Conservation (phyloP, 1,284 basidiomycete species). For the Ceratobasidium sp. region DNA sequence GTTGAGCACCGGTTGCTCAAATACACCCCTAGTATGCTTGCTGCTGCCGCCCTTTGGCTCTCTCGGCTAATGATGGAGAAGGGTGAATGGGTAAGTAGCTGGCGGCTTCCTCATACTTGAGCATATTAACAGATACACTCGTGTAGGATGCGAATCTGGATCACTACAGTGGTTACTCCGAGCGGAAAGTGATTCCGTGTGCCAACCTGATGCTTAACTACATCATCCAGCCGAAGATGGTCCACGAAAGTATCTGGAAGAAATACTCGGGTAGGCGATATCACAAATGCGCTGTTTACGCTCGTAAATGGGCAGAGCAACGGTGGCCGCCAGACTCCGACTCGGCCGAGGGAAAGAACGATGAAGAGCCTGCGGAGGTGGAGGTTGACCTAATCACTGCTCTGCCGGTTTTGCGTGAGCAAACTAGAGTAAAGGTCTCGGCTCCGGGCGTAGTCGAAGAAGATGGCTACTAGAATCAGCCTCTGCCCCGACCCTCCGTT, state of each 20-base stretch:
- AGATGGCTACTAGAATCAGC: not conserved
- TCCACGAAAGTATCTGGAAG: slow-evolving; percentile 81
- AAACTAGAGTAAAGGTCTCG: slow-evolving; percentile 1
- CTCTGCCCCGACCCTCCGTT: not conserved
- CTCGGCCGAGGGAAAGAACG: not conserved
- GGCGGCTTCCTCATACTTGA: not conserved
- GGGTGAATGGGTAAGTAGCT: slow-evolving; percentile 78
- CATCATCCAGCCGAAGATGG: slow-evolving; percentile 73
- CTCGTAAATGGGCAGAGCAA: slow-evolving; percentile 46
- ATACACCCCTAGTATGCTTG: slow-evolving; percentile 84
- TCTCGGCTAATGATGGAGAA: slow-evolving; percentile 84
- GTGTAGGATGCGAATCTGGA: slow-evolving; percentile 83
- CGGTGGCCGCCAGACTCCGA: slow-evolving; percentile 31
- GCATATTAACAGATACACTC: not conserved
- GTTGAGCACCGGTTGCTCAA: slow-evolving; percentile 88
- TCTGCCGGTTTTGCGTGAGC: slow-evolving; percentile 20
- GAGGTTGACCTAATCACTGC: slow-evolving; percentile 31
- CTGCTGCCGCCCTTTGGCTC: slow-evolving; percentile 93
- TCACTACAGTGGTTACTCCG: slow-evolving; percentile 91
- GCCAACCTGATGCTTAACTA: slow-evolving; percentile 96
- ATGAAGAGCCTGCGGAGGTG: slow-evolving; percentile 15
- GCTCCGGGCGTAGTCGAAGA: not conserved
- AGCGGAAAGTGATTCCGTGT: slow-evolving; percentile 84
- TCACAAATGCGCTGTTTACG: slow-evolving; percentile 69
- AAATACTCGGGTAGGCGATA: slow-evolving; percentile 89